Percentiles rank a stretch among this genome's conserved stretches.
Conservation (phyloP, 208 protist genomes). For the Strigomonas galati region DNA sequence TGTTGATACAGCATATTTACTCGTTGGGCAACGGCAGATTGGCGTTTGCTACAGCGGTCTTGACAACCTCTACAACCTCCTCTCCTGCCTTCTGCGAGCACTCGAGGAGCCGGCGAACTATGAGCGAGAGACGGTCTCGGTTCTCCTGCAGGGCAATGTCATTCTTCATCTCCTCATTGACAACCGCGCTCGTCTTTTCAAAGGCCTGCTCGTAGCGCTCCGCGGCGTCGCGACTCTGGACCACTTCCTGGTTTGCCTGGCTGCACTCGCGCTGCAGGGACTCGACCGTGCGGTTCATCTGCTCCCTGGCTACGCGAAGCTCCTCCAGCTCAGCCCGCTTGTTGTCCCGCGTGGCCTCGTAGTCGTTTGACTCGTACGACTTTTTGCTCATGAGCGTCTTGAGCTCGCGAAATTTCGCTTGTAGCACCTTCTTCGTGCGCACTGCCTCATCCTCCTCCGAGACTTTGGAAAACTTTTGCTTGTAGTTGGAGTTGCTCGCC, state of each 20-base stretch:
- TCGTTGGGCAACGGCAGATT: conserved; percentile 21
- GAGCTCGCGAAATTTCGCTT: conserved; percentile 61
- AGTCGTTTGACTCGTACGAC: conserved; percentile 64
- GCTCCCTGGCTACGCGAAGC: conserved; percentile 32
- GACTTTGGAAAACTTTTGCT: conserved; percentile 69
- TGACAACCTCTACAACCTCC: conserved; percentile 38
- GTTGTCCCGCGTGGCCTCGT: conserved; percentile 32
- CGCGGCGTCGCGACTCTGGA: conserved; percentile 42
- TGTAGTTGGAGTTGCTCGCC: conserved; percentile 73
- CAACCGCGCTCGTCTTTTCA: conserved; percentile 29
- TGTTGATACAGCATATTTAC: not conserved
- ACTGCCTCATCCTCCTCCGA: conserved; percentile 51
- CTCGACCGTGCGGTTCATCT: conserved; percentile 23
- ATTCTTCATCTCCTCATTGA: conserved; percentile 26
- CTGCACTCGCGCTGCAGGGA: conserved; percentile 42
- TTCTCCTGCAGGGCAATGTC: conserved; percentile 61
- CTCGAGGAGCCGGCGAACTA: conserved; percentile 41
- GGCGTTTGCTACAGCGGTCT: conserved; percentile 25
- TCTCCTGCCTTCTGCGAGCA: conserved; percentile 34
- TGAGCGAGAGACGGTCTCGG: conserved; percentile 32
- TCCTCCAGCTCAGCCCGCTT: conserved; percentile 52
- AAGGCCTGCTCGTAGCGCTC: conserved; percentile 73
- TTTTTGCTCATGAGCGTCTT: conserved; percentile 61
- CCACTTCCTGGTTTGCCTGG: conserved; percentile 29
- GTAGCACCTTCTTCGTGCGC: conserved; percentile 47